phyloP scores from a whole-genome alignment of 2,329 filamentous ascomycete species.

The Pseudogymnoascus sp. region DNA sequence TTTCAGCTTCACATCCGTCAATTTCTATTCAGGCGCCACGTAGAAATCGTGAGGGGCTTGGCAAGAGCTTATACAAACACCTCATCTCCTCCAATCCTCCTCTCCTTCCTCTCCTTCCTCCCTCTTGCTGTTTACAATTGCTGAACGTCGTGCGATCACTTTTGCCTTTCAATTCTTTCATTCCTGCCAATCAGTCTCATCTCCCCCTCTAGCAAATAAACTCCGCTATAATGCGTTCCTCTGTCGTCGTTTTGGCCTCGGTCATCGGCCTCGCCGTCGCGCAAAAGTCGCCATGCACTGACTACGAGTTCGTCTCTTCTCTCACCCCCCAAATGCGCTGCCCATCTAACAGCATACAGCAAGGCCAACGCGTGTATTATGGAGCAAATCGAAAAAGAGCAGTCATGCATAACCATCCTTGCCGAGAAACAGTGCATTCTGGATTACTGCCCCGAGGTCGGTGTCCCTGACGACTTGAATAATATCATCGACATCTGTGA shows the following conservation, averaged over 20 bases:
- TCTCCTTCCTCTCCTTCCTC: not conserved
- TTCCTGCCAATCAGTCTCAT: not conserved
- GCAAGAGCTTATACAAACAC: constrained; percentile 1
- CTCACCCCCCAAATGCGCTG: not conserved
- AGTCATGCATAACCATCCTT: not conserved
- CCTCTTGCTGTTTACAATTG: not conserved
- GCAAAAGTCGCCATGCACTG: not conserved
- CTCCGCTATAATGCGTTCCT: not conserved
- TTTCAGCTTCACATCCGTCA: constrained; percentile 1
- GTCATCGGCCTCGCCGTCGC: not conserved
- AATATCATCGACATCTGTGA: not conserved
- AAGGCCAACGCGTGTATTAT: not conserved
- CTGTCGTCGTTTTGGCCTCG: not conserved
- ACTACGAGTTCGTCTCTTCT: not conserved
- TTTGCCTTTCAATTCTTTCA: not conserved
- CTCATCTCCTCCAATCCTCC: not conserved
- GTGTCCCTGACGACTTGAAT: not conserved
- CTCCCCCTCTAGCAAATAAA: not conserved
- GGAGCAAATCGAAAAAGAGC: not conserved
- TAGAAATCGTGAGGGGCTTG: not conserved
- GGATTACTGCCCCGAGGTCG: not conserved
- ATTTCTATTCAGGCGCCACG: not conserved
- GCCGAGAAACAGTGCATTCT: not conserved
- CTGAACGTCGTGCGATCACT: not conserved
- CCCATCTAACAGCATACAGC: not conserved